phyloP scores from a whole-genome alignment of 805 yeast species.

The Candida nonsorbophila region DNA sequence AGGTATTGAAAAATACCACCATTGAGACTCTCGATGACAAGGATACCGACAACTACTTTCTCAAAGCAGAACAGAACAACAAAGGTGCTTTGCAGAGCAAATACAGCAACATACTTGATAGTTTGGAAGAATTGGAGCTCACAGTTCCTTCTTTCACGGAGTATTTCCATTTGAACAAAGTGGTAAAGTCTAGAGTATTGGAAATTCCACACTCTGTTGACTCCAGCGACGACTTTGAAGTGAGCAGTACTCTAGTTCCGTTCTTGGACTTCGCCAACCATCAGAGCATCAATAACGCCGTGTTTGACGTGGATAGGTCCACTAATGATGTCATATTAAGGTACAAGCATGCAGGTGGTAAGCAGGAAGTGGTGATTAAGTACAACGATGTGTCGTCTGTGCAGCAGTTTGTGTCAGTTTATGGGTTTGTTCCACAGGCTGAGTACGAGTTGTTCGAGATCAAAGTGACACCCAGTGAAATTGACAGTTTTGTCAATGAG shows the following conservation, averaged over 20 bases:
- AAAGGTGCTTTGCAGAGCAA: conserved; percentile 6
- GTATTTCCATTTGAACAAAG: conserved; percentile 27
- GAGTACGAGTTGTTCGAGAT: conserved; percentile 7
- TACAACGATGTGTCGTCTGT: conserved; percentile 7
- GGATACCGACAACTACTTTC: conserved; percentile 5
- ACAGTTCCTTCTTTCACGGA: conserved; percentile 9
- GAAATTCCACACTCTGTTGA: conserved; percentile 51
- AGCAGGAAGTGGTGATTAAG: conserved; percentile 8
- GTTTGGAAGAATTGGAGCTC: conserved; percentile 2
- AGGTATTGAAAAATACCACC: conserved; percentile 14
- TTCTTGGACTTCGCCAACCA: conserved; percentile 67
- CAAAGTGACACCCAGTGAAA: conserved; percentile 4
- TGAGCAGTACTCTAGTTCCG: conserved; percentile 57
- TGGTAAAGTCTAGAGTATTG: conserved; percentile 54
- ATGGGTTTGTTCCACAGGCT: conserved; percentile 26
- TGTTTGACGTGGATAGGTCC: conserved; percentile 54
- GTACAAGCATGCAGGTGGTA: conserved; percentile 22
- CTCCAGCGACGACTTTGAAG: conserved; percentile 40
- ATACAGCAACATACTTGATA: conserved; percentile 6
- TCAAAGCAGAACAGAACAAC: conserved; percentile 4
- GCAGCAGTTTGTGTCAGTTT: conserved; percentile 18
- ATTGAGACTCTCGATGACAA: conserved; percentile 4
- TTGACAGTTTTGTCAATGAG: conserved; percentile 7
- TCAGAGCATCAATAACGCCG: conserved; percentile 38
- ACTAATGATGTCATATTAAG: conserved; percentile 53